Evolutionary conservation across 768 basidiomycete genomes (phyloP).

Genomic region (Amanita molliuscula): DNA sequence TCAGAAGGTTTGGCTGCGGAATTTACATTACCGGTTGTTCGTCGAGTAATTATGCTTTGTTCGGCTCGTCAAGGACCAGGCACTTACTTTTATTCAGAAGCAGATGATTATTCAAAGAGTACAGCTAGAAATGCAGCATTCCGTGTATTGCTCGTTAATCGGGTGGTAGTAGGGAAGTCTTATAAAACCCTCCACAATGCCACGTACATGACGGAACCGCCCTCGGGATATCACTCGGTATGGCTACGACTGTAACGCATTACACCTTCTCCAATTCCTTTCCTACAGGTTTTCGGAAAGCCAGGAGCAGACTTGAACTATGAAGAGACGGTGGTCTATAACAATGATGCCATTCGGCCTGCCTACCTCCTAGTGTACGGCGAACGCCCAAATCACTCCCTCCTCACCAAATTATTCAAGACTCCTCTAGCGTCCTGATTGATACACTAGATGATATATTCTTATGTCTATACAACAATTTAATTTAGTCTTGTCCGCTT

Average conservation of each 20-base stretch:
- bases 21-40: slow-evolving; percentile 61
- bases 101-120: slow-evolving; percentile 51
- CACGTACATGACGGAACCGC: slow-evolving; percentile 36
- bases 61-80: background rate
- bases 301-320: slow-evolving; percentile 61
- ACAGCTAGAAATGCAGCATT: slow-evolving; percentile 27
- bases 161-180: slow-evolving; percentile 56
- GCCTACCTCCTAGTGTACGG: slow-evolving; percentile 60
- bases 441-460: background rate
- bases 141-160: slow-evolving; percentile 45
- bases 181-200: slow-evolving; percentile 39
- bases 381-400: slow-evolving; percentile 18
- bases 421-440: slow-evolving; percentile 34
- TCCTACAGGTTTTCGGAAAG: slow-evolving; percentile 41
- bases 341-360: slow-evolving; percentile 57
- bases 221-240: slow-evolving; percentile 53
- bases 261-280: background rate
- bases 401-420: slow-evolving; percentile 33
- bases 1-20: slow-evolving; percentile 54
- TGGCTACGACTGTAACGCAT: slow-evolving; percentile 2
- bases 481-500: background rate
- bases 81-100: slow-evolving; percentile 29
- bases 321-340: slow-evolving; percentile 59
- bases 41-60: slow-evolving; percentile 35
- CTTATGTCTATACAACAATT: slow-evolving; percentile 6